Evolutionary conservation across 768 basidiomycete species (phyloP), one percentile per base, ranked within the genome.

Genomic region (Pisolithus tinctorius): DNA sequence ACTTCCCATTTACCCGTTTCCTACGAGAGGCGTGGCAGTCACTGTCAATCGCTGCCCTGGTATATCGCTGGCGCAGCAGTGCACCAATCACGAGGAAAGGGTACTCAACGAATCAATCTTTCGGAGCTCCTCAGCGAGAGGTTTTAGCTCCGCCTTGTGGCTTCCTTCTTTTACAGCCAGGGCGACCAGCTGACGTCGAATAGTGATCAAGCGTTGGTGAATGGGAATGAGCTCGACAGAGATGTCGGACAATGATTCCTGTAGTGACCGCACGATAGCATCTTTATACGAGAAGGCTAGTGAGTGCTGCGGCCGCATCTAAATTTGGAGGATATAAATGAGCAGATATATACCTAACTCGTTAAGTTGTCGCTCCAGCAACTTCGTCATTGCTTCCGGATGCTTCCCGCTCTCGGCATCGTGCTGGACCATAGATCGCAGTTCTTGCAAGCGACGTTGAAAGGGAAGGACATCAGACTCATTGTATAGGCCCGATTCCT

Each of bases 101-200:
- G 60, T 69, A 87, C 88, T 84, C 80, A 86, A 91, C 86, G 88
- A 86, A 74, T 99, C 96, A 58, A 99, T 95, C 71, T 87, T 90
- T 51, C 95, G 80, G 49, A 99, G 77, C 62, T 98, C 96, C 66
- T 96, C 93, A 51, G 88, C 80, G 43, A 97, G 70, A 41, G 89
- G 85, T 70, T 94, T 93, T 52, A 95, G 78, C 66, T 96, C 94
- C 7, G 83, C 73, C 66, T 92, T 93, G 56, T 85, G 81, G 6
- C 86, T 80, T 10, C 88, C 87, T 57, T 88, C 88, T 68, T 92
- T 92, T 6, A 90, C 88, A 23, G 92, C 88, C 47, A 98, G 77
- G 6, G 87, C 79, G 31, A 88, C 91, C 34, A 99, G 81, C 63
- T 93, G 86, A 57, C 94, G 84, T 51, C 96, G 83, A 50, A 97